Evolutionary conservation across 495 filamentous ascomycete species (phyloP).

Genomic region (Lasiosphaeriaceae sp.): DNA sequence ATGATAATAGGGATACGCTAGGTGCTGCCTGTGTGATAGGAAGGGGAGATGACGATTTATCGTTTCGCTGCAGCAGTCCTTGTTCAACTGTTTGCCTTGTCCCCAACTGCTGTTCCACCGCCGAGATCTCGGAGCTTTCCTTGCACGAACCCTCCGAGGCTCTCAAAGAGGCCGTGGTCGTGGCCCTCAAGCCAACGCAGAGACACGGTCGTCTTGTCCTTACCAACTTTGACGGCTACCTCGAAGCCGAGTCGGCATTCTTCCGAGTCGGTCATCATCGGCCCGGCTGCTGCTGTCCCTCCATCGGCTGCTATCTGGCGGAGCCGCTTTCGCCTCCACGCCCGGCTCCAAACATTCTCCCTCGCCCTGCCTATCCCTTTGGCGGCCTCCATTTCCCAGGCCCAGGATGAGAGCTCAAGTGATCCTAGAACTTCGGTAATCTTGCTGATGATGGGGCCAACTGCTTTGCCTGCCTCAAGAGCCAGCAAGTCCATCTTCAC

Average conservation of each 20-base stretch:
- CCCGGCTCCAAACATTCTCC: conserved; percentile 50
- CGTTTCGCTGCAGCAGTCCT: too few relatives aligned
- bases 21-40: too few relatives aligned
- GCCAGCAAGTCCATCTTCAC: conserved; percentile 35
- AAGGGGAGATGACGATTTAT: too few relatives aligned
- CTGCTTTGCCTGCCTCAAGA: neutral
- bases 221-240: conserved; percentile 18
- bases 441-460: conserved; percentile 12
- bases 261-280: conserved; percentile 2
- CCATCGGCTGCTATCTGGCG: conserved; percentile 14
- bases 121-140: conserved; percentile 15
- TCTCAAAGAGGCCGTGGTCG: conserved; percentile 78
- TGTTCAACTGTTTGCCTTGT: too few relatives aligned
- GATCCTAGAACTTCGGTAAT: conserved; percentile 22
- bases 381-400: conserved; percentile 30
- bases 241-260: conserved; percentile 24
- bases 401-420: conserved; percentile 59
- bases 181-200: conserved; percentile 74
- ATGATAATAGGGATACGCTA: too few relatives aligned
- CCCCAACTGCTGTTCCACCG: too few relatives aligned
- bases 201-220: conserved; percentile 30
- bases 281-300: conserved; percentile 6
- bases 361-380: conserved; percentile 34
- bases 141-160: conserved; percentile 73
- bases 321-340: conserved; percentile 37